Evolutionary conservation across 2,329 filamentous ascomycete species (phyloP), one percentile per base, ranked within the genome.

Genomic region (Diaporthe longicolla): DNA sequence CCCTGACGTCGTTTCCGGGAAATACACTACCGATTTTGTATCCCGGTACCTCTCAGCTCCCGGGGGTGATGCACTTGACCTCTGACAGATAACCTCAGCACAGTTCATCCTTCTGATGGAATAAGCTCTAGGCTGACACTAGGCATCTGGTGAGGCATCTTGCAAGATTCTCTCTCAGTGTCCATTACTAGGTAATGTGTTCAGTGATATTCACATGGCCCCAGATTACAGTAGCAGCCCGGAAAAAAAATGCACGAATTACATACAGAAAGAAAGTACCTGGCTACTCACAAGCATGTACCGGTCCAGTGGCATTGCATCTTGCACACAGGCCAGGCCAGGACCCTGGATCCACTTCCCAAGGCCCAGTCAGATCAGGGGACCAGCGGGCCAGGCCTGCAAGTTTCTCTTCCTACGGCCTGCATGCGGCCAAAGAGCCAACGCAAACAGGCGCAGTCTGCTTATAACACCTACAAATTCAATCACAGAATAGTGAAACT

Each of bases 1-100:
- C 45, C 61, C 43, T 66, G 63, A 66, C 63, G 45, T 66, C 63
- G 61, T 66, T 66, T 66, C 29, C 63, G 63, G 45, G 48, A 66
- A 37, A 19, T 5, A 50, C 45, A 50, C 21, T 24, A n/a, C 45
- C 45, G 21, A 35, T 26, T 35, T 24, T 13, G 58, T 65, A 32
- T 11, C 61, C 43, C 5, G 61, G 29, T 65, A 50, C 59, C 40
- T 37, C 55, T 17, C 32, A 29, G 37, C 58, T 43, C 24, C 37
- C 58, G 29, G 37, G 37, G 37, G 40, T 17, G 3, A 43, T 17
- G 40, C 4, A 43, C 4, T 29, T 29, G 37, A 29, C 9, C 37
- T 40, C 35, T 29, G 17, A 29, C 57, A 61, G 29, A 29, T 45
- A 29, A 63, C 24, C n/a, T 45, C 19, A 21, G 58, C 24, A 63